Evolutionary conservation across 176 grass and related monocot genomes (phyloP).

Genomic region (Ensete ventricosum): DNA sequence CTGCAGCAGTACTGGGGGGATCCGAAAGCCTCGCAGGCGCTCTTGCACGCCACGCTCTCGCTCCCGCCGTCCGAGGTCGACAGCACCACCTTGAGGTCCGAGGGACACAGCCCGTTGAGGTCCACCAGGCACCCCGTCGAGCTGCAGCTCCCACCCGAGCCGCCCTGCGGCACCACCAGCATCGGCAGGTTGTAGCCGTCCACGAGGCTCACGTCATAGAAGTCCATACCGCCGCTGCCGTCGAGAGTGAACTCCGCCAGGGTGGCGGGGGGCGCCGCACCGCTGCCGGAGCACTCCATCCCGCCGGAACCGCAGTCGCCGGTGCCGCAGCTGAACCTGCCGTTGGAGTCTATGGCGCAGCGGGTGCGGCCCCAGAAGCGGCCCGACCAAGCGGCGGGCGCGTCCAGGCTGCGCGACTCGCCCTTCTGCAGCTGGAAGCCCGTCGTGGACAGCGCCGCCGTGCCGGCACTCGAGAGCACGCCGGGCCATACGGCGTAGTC

Average conservation of each 20-base stretch:
- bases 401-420: conserved; percentile 6
- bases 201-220: conserved; percentile 82
- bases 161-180: conserved; percentile 41
- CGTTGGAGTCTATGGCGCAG: background rate
- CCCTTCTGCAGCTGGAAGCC: conserved; percentile 1
- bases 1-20: conserved; percentile 6
- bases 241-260: conserved; percentile 10
- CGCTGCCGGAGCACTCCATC: background rate
- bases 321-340: conserved; percentile 1
- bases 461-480: background rate
- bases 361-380: conserved; percentile 10
- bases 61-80: background rate
- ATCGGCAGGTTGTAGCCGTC: conserved; percentile 71
- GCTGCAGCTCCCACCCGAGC: conserved; percentile 26
- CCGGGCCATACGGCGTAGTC: background rate
- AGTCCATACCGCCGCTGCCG: conserved; percentile 46
- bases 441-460: background rate
- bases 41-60: conserved; percentile 12
- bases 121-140: conserved; percentile 63
- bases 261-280: background rate
- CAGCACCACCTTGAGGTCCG: conserved; percentile 34
- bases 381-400: background rate
- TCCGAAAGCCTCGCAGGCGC: background rate
- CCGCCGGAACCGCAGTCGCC: conserved; percentile 1
- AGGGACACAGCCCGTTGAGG: conserved; percentile 53